These are phyloP conservation scores for Apiotrichum sp. DNA, from an alignment of 1,284 basidiomycete species.

Conservation along the genomic window DNA sequence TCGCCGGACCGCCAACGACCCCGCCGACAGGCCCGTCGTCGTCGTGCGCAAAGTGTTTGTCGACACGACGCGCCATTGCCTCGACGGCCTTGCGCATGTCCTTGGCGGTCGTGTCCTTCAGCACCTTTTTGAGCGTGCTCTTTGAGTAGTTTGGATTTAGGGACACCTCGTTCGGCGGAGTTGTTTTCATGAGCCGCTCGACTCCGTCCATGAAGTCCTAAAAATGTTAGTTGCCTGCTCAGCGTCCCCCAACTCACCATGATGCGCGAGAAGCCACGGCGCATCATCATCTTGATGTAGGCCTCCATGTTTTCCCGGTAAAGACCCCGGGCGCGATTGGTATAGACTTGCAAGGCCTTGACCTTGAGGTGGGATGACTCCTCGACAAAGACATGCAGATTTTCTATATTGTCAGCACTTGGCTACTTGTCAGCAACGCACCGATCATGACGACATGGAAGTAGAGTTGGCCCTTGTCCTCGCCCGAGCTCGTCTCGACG, in stretches of 20 bases:
- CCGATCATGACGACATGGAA: slow-evolving; percentile 94
- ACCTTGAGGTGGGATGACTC: slow-evolving; percentile 61
- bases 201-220: slow-evolving; percentile 95
- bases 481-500: slow-evolving; percentile 55
- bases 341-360: slow-evolving; percentile 59
- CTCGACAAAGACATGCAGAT: slow-evolving; percentile 87
- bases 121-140: slow-evolving; percentile 69
- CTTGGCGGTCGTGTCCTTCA: slow-evolving; percentile 79
- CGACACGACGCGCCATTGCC: slow-evolving; percentile 79
- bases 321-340: slow-evolving; percentile 68
- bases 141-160: slow-evolving; percentile 72
- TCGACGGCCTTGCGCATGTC: slow-evolving; percentile 81
- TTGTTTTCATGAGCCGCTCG: slow-evolving; percentile 74
- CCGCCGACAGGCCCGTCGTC: slow-evolving; percentile 17
- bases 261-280: slow-evolving; percentile 78
- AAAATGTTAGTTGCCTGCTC: too few relatives aligned
- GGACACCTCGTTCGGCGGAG: slow-evolving; percentile 70
- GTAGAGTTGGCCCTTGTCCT: slow-evolving; percentile 94
- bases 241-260: slow-evolving; percentile 74
- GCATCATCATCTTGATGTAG: slow-evolving; percentile 81
- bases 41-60: slow-evolving; percentile 73
- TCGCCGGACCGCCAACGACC: neutral
- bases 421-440: slow-evolving; percentile 48
- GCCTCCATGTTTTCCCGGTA: slow-evolving; percentile 80
- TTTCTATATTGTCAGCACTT: slow-evolving; percentile 56